Percentiles rank a stretch among this genome's conserved stretches.
These are phyloP conservation scores for Dactylellina haptotyla DNA, from an alignment of 2,329 filamentous ascomycete genomes.

Conservation along the genomic window DNA sequence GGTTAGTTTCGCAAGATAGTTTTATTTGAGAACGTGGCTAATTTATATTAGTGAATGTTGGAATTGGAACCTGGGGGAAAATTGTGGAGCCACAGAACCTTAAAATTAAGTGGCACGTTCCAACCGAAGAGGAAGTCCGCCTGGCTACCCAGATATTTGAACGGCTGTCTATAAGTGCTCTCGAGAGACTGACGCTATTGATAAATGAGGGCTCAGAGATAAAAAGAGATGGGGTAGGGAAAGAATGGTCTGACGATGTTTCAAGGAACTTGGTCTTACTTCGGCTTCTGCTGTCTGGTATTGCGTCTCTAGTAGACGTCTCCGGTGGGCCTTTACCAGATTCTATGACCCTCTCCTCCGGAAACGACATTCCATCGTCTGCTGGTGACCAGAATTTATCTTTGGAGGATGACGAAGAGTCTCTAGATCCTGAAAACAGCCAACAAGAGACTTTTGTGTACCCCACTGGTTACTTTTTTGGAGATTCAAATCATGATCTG, in stretches of 20 bases:
- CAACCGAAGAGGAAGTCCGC: slow-evolving; percentile 79
- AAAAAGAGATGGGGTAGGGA: slow-evolving; percentile 92
- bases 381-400: slow-evolving; percentile 66
- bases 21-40: slow-evolving; percentile 10
- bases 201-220: slow-evolving; percentile 83
- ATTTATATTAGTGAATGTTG: slow-evolving; percentile 12
- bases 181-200: slow-evolving; percentile 78
- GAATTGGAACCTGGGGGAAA: slow-evolving; percentile 82
- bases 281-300: slow-evolving; percentile 86
- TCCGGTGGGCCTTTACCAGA: slow-evolving; percentile 67
- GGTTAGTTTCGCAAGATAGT: slow-evolving; percentile 7
- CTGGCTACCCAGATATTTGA: slow-evolving; percentile 92
- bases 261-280: slow-evolving; percentile 88
- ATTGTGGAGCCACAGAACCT: slow-evolving; percentile 78
- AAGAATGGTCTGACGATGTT: slow-evolving; percentile 98
- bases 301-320: slow-evolving; percentile 87
- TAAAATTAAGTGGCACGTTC: slow-evolving; percentile 90
- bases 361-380: slow-evolving; percentile 65
- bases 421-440: slow-evolving; percentile 77
- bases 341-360: slow-evolving; percentile 62
- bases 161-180: slow-evolving; percentile 79
- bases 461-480: slow-evolving; percentile 83
- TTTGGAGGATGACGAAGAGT: slow-evolving; percentile 67
- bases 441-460: slow-evolving; percentile 86
- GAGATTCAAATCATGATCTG: slow-evolving; percentile 68